Percentiles rank a stretch among this genome's conserved stretches.
These are phyloP conservation scores for Russula earlei DNA, from an alignment of 768 basidiomycete species.

Conservation along the genomic window DNA sequence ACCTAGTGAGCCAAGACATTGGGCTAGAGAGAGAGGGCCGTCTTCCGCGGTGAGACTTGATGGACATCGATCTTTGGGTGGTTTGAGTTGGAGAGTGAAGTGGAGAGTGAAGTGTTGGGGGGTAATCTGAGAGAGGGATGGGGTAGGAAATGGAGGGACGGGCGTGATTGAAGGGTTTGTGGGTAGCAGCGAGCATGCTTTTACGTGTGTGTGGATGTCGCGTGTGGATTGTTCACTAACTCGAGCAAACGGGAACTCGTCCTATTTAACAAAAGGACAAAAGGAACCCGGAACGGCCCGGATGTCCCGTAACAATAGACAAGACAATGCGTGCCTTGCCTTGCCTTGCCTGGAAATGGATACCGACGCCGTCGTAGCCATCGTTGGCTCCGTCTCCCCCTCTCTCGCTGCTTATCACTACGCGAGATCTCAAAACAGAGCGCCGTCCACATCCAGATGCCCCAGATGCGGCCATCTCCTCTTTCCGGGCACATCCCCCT, in stretches of 20 bases:
- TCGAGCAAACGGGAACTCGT: too few species aligned
- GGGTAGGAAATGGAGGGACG: conserved; percentile 10
- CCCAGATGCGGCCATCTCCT: conserved; percentile 44
- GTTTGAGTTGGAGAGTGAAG: not conserved
- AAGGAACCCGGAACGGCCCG: not conserved
- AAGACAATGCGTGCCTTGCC: too few species aligned
- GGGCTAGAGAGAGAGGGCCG: conserved; percentile 33
- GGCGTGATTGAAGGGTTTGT: conserved; percentile 5
- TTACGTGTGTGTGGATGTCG: not conserved
- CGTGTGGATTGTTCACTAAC: not conserved
- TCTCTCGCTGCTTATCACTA: conserved; percentile 56
- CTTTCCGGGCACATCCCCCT: conserved; percentile 32
- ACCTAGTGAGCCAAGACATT: conserved; percentile 36
- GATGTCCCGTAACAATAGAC: conserved; percentile 1
- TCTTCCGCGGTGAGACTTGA: conserved; percentile 23
- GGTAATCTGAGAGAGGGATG: conserved; percentile 7
- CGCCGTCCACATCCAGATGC: conserved; percentile 32
- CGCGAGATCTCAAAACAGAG: conserved; percentile 28
- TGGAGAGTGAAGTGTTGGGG: not conserved
- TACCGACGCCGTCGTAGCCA: conserved; percentile 36
- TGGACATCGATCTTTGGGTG: conserved; percentile 14
- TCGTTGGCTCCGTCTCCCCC: conserved; percentile 43
- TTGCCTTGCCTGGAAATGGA: not conserved
- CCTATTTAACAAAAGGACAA: not conserved
- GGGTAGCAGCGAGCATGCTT: conserved; percentile 8